phyloP scores from a whole-genome alignment of 129 eudicot species.

The Flaveria brownii region DNA sequence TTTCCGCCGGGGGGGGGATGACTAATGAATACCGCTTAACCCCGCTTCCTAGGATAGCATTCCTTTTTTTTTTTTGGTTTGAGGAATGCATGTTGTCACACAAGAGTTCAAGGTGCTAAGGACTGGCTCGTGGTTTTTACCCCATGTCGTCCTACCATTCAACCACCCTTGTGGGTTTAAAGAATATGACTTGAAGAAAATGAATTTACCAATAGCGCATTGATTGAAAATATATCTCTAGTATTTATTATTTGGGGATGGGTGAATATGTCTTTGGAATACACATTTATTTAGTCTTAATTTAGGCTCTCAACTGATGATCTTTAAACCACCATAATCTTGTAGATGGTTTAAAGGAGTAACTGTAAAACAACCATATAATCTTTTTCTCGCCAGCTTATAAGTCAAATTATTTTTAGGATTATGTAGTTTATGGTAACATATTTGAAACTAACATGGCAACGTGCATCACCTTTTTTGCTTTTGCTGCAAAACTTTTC shows the following conservation, averaged over 20 bases:
- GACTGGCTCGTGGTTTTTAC: neutral
- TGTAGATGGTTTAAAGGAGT: constrained; percentile 3
- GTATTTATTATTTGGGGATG: neutral
- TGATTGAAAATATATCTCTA: neutral
- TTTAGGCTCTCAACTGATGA: neutral
- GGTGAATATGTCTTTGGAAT: neutral
- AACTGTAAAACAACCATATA: neutral
- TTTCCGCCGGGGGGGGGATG: too few species aligned
- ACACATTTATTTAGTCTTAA: neutral
- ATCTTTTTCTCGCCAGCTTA: neutral
- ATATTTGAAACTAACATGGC: neutral
- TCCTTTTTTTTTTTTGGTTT: neutral
- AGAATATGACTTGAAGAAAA: neutral
- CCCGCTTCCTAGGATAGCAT: neutral
- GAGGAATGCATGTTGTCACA: neutral
- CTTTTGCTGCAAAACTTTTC: neutral
- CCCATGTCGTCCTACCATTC: neutral
- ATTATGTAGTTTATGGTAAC: neutral
- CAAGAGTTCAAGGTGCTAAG: neutral
- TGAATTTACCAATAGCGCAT: neutral
- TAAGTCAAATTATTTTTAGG: neutral
- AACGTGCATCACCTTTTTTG: neutral
- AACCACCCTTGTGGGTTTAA: neutral
- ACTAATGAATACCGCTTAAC: too few species aligned
- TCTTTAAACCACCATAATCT: neutral